Conservation (phyloP, 1,139 yeast species). For the Hemisphaericaspora lyxosophila region DNA sequence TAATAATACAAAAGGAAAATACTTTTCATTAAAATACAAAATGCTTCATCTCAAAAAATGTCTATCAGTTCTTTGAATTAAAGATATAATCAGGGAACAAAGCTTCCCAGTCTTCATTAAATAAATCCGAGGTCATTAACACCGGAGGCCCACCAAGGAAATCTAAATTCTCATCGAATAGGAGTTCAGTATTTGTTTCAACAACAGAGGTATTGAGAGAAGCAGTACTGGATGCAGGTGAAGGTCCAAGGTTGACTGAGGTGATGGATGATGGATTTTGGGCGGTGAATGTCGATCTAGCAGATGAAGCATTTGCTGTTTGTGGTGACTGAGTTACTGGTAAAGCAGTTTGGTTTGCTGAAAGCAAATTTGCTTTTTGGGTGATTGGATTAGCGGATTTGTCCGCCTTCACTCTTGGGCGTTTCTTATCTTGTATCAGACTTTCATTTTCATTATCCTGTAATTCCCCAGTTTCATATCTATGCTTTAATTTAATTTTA, state of each 20-base stretch:
- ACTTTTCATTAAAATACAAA: background rate
- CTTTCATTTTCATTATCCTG: conserved; percentile 5
- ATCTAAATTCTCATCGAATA: conserved; percentile 31
- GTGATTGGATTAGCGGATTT: background rate
- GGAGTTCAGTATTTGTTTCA: conserved; percentile 21
- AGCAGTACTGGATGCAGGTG: conserved; percentile 10
- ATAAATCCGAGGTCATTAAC: conserved; percentile 51
- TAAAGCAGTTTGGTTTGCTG: conserved; percentile 1
- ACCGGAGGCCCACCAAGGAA: conserved; percentile 56
- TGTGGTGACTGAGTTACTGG: conserved; percentile 2
- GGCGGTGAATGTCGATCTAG: conserved; percentile 5
- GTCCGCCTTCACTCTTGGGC: background rate
- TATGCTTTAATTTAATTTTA: conserved; percentile 30
- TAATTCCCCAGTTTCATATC: conserved; percentile 16
- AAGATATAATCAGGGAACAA: conserved; percentile 44
- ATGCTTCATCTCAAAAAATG: background rate
- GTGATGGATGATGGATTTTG: background rate
- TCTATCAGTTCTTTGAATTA: conserved; percentile 16
- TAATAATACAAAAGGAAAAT: conserved; percentile 3
- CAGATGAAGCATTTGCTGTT: conserved; percentile 4
- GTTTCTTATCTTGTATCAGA: conserved; percentile 1
- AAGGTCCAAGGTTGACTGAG: conserved; percentile 2
- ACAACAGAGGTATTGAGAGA: conserved; percentile 16
- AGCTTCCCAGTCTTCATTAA: conserved; percentile 52
- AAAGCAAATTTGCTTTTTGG: conserved; percentile 1